Percentiles rank a stretch among this genome's conserved stretches.
These are phyloP conservation scores for Capsicum rhomboideum DNA, from an alignment of 257 asterid species.

Conservation along the genomic window DNA sequence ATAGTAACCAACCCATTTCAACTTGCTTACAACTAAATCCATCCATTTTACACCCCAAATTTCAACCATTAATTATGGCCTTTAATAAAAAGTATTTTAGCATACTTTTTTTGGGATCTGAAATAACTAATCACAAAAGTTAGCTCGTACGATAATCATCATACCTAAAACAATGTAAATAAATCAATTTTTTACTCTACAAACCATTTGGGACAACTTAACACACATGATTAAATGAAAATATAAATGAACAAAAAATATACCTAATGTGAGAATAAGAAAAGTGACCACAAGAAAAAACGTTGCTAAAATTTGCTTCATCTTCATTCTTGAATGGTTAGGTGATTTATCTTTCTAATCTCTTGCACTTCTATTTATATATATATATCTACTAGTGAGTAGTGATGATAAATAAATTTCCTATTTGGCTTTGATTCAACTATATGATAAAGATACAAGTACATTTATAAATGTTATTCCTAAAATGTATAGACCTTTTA, in stretches of 20 bases:
- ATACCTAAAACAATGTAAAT: no score
- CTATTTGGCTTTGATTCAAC: not conserved
- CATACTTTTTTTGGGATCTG: not conserved
- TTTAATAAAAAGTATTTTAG: not conserved
- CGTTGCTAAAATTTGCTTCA: not conserved
- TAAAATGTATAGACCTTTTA: not conserved
- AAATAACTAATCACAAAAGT: not conserved
- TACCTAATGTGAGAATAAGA: not conserved
- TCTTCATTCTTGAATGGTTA: not conserved
- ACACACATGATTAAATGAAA: not conserved
- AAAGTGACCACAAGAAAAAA: not conserved
- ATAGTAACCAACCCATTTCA: not conserved
- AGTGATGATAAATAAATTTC: not conserved
- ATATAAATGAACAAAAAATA: not conserved
- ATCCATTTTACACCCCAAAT: not conserved
- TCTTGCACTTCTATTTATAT: not conserved
- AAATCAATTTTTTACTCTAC: no score
- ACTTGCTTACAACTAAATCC: not conserved
- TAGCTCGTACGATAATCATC: no score
- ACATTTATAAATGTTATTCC: not conserved
- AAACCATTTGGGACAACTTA: not conserved
- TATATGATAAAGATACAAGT: not conserved
- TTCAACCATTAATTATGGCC: not conserved
- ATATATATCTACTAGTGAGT: not conserved
- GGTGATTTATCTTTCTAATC: not conserved